Conservation (phyloP, 108 stramenopile genomes). For the Pseudonitzschia multiseries region DNA sequence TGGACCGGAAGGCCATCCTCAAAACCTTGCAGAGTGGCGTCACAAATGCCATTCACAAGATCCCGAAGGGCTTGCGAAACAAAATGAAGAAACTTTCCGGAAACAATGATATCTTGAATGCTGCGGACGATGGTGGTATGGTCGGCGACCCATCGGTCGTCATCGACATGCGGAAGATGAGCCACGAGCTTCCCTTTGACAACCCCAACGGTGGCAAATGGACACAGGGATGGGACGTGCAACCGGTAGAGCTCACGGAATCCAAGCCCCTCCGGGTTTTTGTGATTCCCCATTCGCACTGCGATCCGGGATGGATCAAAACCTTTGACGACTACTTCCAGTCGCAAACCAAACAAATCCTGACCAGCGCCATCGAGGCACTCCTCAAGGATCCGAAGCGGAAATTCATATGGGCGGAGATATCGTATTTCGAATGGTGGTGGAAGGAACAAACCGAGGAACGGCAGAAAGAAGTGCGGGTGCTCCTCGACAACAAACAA, state of each 20-base stretch:
- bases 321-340: constrained; percentile 74
- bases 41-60: not conserved
- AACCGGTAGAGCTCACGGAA: constrained; percentile 25
- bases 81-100: not conserved
- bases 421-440: constrained; percentile 73
- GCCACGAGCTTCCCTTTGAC: constrained; percentile 43
- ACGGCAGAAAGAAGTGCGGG: constrained; percentile 8
- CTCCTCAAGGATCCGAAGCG: constrained; percentile 37
- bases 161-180: constrained; percentile 61
- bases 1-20: not conserved
- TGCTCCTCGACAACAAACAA: constrained; percentile 41
- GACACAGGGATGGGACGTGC: constrained; percentile 64
- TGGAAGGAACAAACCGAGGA: constrained; percentile 49
- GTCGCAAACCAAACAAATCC: constrained; percentile 55
- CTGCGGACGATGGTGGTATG: too few species aligned
- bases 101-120: too few species aligned
- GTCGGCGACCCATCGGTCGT: not conserved
- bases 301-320: constrained; percentile 74
- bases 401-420: constrained; percentile 74
- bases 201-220: constrained; percentile 56
- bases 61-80: not conserved
- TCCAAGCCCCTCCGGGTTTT: constrained; percentile 44
- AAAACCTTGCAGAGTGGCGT: not conserved
- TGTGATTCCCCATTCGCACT: constrained; percentile 66
- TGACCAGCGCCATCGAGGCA: constrained; percentile 45